phyloP scores from a whole-genome alignment of 192 early-diverging fungal species.

The Chytriomyces hyalinus region DNA sequence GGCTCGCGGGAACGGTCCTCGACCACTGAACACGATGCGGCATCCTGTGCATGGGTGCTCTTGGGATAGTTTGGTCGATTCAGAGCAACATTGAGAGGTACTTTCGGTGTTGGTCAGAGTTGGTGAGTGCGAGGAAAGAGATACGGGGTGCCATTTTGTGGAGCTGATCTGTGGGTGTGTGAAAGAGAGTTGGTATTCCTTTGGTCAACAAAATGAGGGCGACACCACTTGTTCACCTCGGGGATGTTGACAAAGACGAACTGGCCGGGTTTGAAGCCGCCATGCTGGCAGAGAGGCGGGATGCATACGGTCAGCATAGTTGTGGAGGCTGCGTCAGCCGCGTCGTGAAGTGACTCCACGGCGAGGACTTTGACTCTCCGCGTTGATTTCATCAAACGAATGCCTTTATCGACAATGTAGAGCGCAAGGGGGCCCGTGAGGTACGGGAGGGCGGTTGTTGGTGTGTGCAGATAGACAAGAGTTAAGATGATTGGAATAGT shows the following conservation, averaged over 20 bases:
- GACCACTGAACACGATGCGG: slow-evolving; percentile 8
- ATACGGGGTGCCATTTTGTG: slow-evolving; percentile 26
- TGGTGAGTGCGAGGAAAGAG: background rate
- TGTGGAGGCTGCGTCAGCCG: background rate
- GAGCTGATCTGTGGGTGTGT: background rate
- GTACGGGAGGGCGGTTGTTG: slow-evolving; percentile 11
- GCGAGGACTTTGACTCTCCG: background rate
- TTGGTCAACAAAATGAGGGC: background rate
- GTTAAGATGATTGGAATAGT: slow-evolving; percentile 53
- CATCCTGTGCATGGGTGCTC: background rate
- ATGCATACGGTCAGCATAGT: slow-evolving; percentile 16
- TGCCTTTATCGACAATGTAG: slow-evolving; percentile 14
- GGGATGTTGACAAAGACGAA: slow-evolving; percentile 24
- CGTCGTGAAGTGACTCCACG: background rate
- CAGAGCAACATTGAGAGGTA: background rate
- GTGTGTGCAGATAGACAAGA: slow-evolving; percentile 56
- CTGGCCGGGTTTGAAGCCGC: slow-evolving; percentile 23
- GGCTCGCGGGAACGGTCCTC: slow-evolving; percentile 7
- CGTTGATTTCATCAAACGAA: slow-evolving; percentile 18
- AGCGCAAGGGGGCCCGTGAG: slow-evolving; percentile 8
- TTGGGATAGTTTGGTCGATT: background rate
- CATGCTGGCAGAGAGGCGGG: slow-evolving; percentile 15
- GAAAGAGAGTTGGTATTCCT: background rate
- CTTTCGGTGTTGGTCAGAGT: background rate
- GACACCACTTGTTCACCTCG: background rate